A percentile compares a stretch with the other conserved stretches of the same genome.
phyloP scores from a whole-genome alignment of 306 rosid genomes.

The Clitoria ternatea region DNA sequence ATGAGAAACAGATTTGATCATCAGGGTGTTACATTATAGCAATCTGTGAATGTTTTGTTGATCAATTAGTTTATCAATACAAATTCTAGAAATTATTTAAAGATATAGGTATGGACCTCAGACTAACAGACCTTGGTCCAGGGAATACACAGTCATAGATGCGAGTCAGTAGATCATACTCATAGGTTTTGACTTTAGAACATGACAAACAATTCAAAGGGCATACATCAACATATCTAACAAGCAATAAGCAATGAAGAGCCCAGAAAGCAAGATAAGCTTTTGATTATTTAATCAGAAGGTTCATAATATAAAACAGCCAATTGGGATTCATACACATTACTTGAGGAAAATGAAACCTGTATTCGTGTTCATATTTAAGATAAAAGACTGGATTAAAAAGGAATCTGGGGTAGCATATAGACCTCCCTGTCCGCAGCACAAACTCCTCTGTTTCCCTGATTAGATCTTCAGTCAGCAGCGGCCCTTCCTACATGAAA shows the following conservation, averaged over 20 bases:
- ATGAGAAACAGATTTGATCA: slow-evolving; percentile 13
- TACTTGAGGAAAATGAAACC: not conserved
- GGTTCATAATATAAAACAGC: slow-evolving; percentile 11
- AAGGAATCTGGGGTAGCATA: slow-evolving; percentile 18
- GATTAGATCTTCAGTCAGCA: slow-evolving; percentile 93
- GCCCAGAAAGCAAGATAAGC: slow-evolving; percentile 3
- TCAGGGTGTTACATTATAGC: slow-evolving; percentile 14
- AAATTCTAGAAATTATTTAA: slow-evolving; percentile 6
- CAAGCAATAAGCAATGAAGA: not conserved
- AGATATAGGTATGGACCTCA: not conserved
- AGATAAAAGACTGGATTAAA: slow-evolving; percentile 13
- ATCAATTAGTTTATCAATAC: slow-evolving; percentile 3
- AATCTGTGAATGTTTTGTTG: not conserved
- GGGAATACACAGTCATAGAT: not conserved
- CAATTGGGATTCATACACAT: not conserved
- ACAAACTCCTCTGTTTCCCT: slow-evolving; percentile 97
- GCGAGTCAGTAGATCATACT: not conserved
- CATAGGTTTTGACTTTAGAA: not conserved
- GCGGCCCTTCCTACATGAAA: slow-evolving; percentile 81
- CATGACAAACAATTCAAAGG: not conserved
- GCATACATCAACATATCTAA: not conserved
- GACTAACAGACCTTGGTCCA: not conserved
- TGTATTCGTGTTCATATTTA: slow-evolving; percentile 24
- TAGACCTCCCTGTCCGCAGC: slow-evolving; percentile 96
- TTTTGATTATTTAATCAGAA: not conserved